These are phyloP conservation scores for Streptanthus diversifolius DNA, from an alignment of 345 rosid genomes.

Conservation along the genomic window DNA sequence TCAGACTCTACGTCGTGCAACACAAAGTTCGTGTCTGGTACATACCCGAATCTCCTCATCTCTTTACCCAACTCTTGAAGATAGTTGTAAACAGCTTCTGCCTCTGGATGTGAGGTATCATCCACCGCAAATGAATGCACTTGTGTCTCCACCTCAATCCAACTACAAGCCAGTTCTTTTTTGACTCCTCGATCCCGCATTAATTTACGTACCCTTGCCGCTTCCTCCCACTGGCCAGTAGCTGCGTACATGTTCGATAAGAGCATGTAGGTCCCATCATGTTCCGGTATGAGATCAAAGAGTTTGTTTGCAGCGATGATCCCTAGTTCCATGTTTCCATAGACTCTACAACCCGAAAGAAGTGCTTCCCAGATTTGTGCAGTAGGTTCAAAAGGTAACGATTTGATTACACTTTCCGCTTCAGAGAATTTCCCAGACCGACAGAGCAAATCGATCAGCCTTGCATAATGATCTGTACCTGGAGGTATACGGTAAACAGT, in stretches of 20 bases:
- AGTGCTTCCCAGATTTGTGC: slow-evolving; percentile 39
- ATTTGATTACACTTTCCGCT: slow-evolving; percentile 26
- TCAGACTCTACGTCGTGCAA: slow-evolving; percentile 36
- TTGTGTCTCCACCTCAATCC: slow-evolving; percentile 34
- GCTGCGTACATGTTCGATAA: slow-evolving; percentile 38
- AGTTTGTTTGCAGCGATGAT: slow-evolving; percentile 37
- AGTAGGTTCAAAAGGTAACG: slow-evolving; percentile 35
- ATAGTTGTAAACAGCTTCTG: slow-evolving; percentile 32
- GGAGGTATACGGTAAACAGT: slow-evolving; percentile 25
- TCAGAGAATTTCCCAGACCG: slow-evolving; percentile 38
- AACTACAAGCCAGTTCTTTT: slow-evolving; percentile 38
- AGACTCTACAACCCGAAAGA: slow-evolving; percentile 37
- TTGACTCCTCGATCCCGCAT: slow-evolving; percentile 40
- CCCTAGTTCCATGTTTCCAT: slow-evolving; percentile 41
- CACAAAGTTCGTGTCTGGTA: slow-evolving; percentile 38
- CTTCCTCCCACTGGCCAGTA: slow-evolving; percentile 33
- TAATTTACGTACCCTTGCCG: slow-evolving; percentile 34
- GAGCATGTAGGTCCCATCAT: slow-evolving; percentile 40
- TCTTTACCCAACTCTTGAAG: slow-evolving; percentile 28
- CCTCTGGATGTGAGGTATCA: slow-evolving; percentile 37
- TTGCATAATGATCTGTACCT: slow-evolving; percentile 37
- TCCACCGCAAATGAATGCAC: slow-evolving; percentile 33
- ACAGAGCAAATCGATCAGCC: slow-evolving; percentile 36
- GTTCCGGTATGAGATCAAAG: slow-evolving; percentile 37
- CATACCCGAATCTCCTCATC: slow-evolving; percentile 27